Conservation (phyloP, 441 rosid species). For the Melastoma candidum region DNA sequence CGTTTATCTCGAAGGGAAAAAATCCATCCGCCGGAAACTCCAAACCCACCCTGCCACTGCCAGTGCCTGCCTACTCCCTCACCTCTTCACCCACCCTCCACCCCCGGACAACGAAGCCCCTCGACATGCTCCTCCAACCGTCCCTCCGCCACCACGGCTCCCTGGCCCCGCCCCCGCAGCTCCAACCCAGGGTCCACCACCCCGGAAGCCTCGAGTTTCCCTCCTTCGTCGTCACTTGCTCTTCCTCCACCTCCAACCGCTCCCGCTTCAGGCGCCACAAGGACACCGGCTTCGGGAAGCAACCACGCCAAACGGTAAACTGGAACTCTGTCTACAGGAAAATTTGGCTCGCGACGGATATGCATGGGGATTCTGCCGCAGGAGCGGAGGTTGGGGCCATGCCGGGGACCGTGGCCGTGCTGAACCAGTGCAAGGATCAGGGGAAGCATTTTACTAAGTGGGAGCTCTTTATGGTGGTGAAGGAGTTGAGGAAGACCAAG, state of each 20-base stretch:
- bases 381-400: too few species aligned
- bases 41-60: too few species aligned
- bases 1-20: background rate
- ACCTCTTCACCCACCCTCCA: too few species aligned
- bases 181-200: conserved; percentile 3
- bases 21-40: background rate
- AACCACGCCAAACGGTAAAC: conserved; percentile 48
- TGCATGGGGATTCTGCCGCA: conserved; percentile 30
- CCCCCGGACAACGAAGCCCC: background rate
- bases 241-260: conserved; percentile 27
- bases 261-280: conserved; percentile 58
- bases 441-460: too few species aligned
- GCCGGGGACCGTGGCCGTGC: too few species aligned
- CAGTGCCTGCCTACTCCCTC: too few species aligned
- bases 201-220: conserved; percentile 3
- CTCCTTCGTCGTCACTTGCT: conserved; percentile 30
- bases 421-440: too few species aligned
- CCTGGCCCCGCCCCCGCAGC: conserved; percentile 27
- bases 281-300: conserved; percentile 62
- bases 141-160: conserved; percentile 15
- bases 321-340: conserved; percentile 71
- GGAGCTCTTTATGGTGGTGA: too few species aligned
- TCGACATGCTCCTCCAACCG: conserved; percentile 39
- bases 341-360: conserved; percentile 59
- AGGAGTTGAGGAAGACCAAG: too few species aligned